Conservation (phyloP, 768 basidiomycete species). For the Amanita fuliginea region DNA sequence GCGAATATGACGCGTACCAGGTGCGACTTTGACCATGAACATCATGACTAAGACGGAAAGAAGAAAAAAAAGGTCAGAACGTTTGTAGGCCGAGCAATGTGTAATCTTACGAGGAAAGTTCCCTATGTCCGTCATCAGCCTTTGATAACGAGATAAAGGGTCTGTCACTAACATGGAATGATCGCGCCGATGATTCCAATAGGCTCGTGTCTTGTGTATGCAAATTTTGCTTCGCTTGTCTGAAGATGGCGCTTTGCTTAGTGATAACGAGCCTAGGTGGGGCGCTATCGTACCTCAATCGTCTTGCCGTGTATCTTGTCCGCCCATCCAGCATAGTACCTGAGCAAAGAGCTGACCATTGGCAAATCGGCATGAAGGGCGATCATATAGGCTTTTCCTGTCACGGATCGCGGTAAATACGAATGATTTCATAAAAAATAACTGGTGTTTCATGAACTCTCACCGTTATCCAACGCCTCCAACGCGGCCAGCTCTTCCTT, state of each 20-base stretch:
- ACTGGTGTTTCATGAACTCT: background rate
- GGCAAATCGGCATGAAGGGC: conserved; percentile 42
- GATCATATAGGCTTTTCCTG: conserved; percentile 34
- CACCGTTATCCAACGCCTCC: conserved; percentile 63
- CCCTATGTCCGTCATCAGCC: conserved; percentile 34
- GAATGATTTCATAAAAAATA: no score
- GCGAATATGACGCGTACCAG: conserved; percentile 28
- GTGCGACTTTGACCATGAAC: conserved; percentile 64
- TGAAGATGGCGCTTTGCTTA: background rate
- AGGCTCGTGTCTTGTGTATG: conserved; percentile 54
- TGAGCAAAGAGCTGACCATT: conserved; percentile 35
- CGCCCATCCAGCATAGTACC: conserved; percentile 86
- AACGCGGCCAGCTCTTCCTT: conserved; percentile 58
- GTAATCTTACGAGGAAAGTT: conserved; percentile 42
- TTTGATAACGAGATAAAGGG: conserved; percentile 11
- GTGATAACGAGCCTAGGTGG: background rate
- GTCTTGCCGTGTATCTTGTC: conserved; percentile 76
- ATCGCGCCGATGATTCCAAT: conserved; percentile 42
- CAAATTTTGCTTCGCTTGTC: background rate
- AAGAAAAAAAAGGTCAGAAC: background rate
- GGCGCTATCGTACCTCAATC: conserved; percentile 38
- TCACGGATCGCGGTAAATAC: background rate
- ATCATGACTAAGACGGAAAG: conserved; percentile 37
- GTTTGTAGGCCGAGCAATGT: background rate
- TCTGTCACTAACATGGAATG: conserved; percentile 32